These are phyloP conservation scores for Poronia punctata DNA, from an alignment of 495 filamentous ascomycete genomes.

Conservation along the genomic window DNA sequence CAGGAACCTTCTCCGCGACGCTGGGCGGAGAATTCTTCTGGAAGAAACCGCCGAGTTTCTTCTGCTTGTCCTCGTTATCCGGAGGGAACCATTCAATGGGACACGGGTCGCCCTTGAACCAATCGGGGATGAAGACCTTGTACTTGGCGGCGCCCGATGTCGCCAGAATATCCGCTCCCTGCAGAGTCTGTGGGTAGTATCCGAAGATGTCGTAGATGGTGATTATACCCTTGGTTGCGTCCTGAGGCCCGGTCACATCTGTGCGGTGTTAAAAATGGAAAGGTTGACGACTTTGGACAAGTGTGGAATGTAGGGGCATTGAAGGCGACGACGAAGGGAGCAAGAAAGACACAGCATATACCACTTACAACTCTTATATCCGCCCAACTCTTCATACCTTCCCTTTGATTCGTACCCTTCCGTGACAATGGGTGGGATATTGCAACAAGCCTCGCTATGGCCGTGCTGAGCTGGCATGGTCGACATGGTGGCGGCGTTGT, in stretches of 20 bases:
- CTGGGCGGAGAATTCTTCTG: constrained; percentile 54
- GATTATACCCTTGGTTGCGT: constrained; percentile 53
- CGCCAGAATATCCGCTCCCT: constrained; percentile 66
- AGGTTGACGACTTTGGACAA: too few relatives aligned
- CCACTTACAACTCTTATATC: constrained; percentile 59
- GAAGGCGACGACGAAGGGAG: not conserved
- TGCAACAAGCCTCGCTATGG: constrained; percentile 63
- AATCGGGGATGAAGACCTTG: constrained; percentile 61
- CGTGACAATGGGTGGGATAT: constrained; percentile 58
- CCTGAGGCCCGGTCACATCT: constrained; percentile 57
- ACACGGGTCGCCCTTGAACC: constrained; percentile 53
- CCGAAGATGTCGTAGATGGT: constrained; percentile 69
- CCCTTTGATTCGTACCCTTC: constrained; percentile 61
- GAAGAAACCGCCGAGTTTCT: constrained; percentile 74
- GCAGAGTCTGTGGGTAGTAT: constrained; percentile 59
- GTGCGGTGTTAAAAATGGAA: not conserved
- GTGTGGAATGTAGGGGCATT: not conserved
- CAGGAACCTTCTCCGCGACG: constrained; percentile 57
- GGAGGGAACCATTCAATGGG: constrained; percentile 63
- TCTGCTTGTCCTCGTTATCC: constrained; percentile 69
- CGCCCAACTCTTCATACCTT: constrained; percentile 53
- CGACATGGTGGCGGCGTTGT: constrained; percentile 39
- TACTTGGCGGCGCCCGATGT: constrained; percentile 45
- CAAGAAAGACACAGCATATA: not conserved
- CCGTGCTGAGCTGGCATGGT: constrained; percentile 43